Evolutionary conservation across 1,284 basidiomycete species (phyloP).

Genomic region (Nidula niveotomentosa): DNA sequence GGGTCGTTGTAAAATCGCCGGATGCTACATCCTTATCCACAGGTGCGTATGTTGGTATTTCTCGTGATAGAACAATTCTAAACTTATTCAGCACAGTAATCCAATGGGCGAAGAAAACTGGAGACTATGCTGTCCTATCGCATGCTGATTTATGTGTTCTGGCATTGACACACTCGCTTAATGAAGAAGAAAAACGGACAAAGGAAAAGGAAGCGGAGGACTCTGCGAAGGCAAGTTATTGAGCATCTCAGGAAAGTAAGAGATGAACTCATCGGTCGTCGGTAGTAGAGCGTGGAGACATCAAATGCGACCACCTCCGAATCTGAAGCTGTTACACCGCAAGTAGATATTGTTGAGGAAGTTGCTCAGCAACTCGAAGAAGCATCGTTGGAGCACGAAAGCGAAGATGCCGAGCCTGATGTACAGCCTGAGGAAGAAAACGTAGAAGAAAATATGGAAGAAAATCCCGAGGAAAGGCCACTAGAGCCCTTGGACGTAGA

Average conservation of each 20-base stretch:
- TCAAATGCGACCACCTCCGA: not conserved
- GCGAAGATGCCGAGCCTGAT: constrained; percentile 9
- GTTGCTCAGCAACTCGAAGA: constrained; percentile 18
- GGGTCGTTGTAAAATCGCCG: constrained; percentile 74
- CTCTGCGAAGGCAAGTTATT: constrained; percentile 5
- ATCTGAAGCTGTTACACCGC: not conserved
- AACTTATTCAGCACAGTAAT: constrained; percentile 56
- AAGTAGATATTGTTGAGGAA: constrained; percentile 15
- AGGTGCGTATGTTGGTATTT: constrained; percentile 48
- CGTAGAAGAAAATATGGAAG: constrained; percentile 3
- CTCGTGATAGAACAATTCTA: constrained; percentile 13
- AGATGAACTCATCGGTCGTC: not conserved
- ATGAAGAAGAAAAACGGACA: constrained; percentile 58
- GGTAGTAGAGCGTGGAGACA: not conserved
- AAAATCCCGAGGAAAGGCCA: constrained; percentile 10
- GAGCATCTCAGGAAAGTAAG: no score
- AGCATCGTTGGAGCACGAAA: constrained; percentile 11
- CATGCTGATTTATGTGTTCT: constrained; percentile 90
- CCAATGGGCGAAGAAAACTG: constrained; percentile 93
- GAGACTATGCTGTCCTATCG: constrained; percentile 94
- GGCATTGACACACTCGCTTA: constrained; percentile 85
- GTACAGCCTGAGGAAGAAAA: constrained; percentile 3
- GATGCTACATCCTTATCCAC: constrained; percentile 72
- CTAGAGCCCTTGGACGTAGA: constrained; percentile 48
- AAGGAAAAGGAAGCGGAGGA: constrained; percentile 30